Base-by-base conservation (phyloP, 805 yeast genomes). In the Vanderwaltozyma polyspora region DNA sequence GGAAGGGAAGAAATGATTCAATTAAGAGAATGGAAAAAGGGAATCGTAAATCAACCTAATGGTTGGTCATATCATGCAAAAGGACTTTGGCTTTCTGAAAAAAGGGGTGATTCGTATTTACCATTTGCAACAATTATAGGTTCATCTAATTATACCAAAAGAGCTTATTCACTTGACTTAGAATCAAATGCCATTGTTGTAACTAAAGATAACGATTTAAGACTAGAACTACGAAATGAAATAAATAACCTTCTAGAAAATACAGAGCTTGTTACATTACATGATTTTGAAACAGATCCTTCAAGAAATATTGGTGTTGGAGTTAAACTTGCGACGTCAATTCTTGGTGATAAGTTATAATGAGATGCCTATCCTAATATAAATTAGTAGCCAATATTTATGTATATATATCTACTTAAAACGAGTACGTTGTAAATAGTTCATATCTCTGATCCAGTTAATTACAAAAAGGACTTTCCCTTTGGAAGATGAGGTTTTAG, bases 11-110 rank as follows among this genome's bases (percentile, higher is more conserved):
- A 61, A 2, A 45, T 62, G 24, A 75, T 89, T 21, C 57, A 61
- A 14, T 61, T 91, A 25, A 67, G 66, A 36, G 97, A 89, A 57
- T 91, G 98, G 98, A 70, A 72, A 49, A 74, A 72, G 32, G 98
- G 98, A 1, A 63, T 75, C 3, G 94, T 85, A 3, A 84, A 85
- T 51, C 71, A 80, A 6, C 70, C 76, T 1, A 70, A 66, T 19
- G 98, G 98, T 1, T 89, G 98, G 97, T 83, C 96, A 0, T 91
- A 91, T 56, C 98, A 91, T 52, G 97, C 98, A 11, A 91, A 91
- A 53, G 98, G 98, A 1, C 62, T 89, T 4, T 91, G 97, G 97
- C 60, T 83, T 0, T 65, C 72, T 7, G 80, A 85, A 0, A 66
- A 60, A 2, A 6, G 6, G 8, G 33, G 25, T 5, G 41, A 46